Evolutionary conservation across 179 eudicot species (phyloP).

Genomic region (Patellifolia procumbens): DNA sequence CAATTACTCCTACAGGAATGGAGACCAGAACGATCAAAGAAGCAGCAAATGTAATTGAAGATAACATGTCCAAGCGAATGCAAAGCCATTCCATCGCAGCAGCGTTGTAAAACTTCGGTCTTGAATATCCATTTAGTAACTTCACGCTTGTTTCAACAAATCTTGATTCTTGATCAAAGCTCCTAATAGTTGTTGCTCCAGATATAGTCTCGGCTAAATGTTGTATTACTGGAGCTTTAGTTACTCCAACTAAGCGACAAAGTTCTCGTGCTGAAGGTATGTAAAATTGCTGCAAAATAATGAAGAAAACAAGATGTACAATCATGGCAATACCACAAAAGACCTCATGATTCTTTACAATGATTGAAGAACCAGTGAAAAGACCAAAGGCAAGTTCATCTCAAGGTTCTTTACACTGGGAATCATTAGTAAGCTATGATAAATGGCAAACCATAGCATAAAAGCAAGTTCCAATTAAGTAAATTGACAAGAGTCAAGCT

Average conservation of each 20-base stretch:
- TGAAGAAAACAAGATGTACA: too few species aligned
- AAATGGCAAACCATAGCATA: not conserved
- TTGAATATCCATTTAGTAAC: constrained; percentile 2
- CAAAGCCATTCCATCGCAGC: constrained; percentile 21
- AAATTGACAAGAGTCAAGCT: not conserved
- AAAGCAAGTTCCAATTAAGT: constrained; percentile 21
- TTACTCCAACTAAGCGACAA: constrained; percentile 52
- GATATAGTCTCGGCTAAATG: constrained; percentile 77
- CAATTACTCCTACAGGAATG: constrained; percentile 9
- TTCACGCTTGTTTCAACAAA: constrained; percentile 29
- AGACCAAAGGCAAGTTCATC: too few species aligned
- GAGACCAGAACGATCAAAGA: constrained; percentile 3
- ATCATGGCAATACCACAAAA: constrained; percentile 16
- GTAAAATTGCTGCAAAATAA: constrained; percentile 25
- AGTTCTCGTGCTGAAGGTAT: constrained; percentile 67
- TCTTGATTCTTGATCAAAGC: constrained; percentile 66
- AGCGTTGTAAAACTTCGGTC: constrained; percentile 19
- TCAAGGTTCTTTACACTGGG: too few species aligned
- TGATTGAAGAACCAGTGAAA: not conserved
- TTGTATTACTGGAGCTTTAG: constrained; percentile 76
- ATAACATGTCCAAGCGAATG: constrained; percentile 17
- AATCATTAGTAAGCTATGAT: not conserved
- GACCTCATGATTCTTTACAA: constrained; percentile 13
- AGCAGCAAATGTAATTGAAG: constrained; percentile 6
- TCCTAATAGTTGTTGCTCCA: constrained; percentile 62